Conservation (phyloP, 164 flowering plant species). For the Echeveria elegans region DNA sequence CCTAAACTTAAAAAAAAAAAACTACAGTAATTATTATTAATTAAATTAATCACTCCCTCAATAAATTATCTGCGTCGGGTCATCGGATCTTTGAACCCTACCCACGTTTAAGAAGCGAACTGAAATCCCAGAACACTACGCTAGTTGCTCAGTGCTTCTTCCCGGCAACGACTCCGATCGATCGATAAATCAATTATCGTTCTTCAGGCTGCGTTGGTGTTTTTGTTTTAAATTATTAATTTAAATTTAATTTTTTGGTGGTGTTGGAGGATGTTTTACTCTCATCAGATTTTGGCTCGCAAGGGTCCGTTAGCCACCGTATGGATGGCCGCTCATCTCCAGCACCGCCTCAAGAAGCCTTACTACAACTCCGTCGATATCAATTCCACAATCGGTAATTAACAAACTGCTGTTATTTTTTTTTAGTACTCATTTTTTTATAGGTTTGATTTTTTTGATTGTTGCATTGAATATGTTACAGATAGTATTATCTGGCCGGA, state of each 20-base stretch:
- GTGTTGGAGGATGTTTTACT: slow-evolving; percentile 52
- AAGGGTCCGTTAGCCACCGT: slow-evolving; percentile 81
- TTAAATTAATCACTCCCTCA: not conserved
- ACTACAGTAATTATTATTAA: too few relatives aligned
- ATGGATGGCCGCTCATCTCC: slow-evolving; percentile 88
- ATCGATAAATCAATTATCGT: too few relatives aligned
- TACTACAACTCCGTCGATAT: slow-evolving; percentile 52
- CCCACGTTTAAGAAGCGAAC: too few relatives aligned
- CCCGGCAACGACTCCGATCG: too few relatives aligned
- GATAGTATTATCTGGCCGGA: slow-evolving; percentile 71
- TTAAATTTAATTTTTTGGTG: not conserved
- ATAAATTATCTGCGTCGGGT: not conserved
- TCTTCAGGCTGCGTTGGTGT: too few relatives aligned
- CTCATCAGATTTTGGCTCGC: slow-evolving; percentile 60
- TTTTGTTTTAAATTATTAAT: too few relatives aligned
- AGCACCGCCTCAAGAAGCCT: slow-evolving; percentile 55
- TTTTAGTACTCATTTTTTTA: too few relatives aligned
- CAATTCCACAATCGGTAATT: slow-evolving; percentile 59
- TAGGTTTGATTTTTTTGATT: too few relatives aligned
- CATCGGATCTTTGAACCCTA: not conserved
- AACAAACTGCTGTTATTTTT: not conserved
- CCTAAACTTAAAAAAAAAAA: too few relatives aligned
- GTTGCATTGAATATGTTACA: slow-evolving; percentile 9
- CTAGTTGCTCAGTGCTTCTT: too few relatives aligned
- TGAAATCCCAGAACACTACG: too few relatives aligned